Evolutionary conservation across 106 monocot genomes (phyloP).

Genomic region (Alisma plantagoaquatica): DNA sequence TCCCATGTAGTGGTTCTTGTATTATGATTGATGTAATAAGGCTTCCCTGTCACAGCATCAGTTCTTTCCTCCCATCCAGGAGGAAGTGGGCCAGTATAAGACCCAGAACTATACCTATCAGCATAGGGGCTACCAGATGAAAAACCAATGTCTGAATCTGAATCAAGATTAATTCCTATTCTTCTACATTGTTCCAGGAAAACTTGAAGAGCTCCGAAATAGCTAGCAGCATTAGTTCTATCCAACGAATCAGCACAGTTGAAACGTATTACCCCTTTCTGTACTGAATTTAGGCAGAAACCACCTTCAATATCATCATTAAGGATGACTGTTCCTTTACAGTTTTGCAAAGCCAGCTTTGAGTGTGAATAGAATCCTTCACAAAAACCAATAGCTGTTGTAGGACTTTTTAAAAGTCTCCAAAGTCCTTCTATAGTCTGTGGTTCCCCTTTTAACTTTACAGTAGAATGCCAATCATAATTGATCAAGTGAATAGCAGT

Average conservation of each 20-base stretch:
- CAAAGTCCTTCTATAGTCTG: slow-evolving; percentile 83
- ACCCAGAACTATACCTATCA: slow-evolving; percentile 33
- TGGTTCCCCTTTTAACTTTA: slow-evolving; percentile 81
- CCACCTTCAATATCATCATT: slow-evolving; percentile 58
- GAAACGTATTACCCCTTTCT: slow-evolving; percentile 93
- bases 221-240: slow-evolving; percentile 98
- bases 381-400: slow-evolving; percentile 65
- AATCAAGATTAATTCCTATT: slow-evolving; percentile 69
- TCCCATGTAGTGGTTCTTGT: slow-evolving; percentile 95
- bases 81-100: slow-evolving; percentile 51
- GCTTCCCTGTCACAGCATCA: slow-evolving; percentile 87
- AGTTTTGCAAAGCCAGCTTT: slow-evolving; percentile 31
- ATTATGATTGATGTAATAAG: slow-evolving; percentile 86
- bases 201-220: slow-evolving; percentile 92
- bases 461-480: slow-evolving; percentile 98
- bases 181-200: slow-evolving; percentile 93
- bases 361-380: slow-evolving; percentile 72
- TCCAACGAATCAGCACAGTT: slow-evolving; percentile 99
- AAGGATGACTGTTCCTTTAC: slow-evolving; percentile 42
- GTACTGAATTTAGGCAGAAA: slow-evolving; percentile 67
- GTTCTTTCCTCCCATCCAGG: slow-evolving; percentile 92
- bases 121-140: slow-evolving; percentile 32
- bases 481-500: slow-evolving; percentile 82
- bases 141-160: slow-evolving; percentile 45
- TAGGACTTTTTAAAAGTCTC: slow-evolving; percentile 75